Evolutionary conservation across 371 early-diverging fungal genomes (phyloP).

Genomic region (Mucor indicus): DNA sequence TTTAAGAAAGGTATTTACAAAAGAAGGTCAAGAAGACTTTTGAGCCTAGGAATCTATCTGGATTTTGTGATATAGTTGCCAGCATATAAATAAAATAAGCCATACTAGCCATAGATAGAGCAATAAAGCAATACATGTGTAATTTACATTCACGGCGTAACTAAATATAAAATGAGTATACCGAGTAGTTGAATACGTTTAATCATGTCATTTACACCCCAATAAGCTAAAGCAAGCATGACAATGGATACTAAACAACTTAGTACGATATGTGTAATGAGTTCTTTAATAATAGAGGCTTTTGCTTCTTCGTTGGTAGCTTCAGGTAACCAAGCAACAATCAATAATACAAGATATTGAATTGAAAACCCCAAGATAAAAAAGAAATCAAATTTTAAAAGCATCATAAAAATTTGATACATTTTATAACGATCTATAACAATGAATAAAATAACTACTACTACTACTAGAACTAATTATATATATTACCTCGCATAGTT

Average conservation of each 20-base stretch:
- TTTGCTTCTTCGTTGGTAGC: constrained; percentile 49
- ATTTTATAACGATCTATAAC: constrained; percentile 70
- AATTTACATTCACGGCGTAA: constrained; percentile 49
- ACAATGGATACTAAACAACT: constrained; percentile 70
- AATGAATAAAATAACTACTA: not conserved
- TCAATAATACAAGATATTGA: constrained; percentile 79
- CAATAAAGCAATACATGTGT: constrained; percentile 59
- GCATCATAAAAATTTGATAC: constrained; percentile 85
- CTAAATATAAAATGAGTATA: constrained; percentile 8
- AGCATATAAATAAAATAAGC: constrained; percentile 77
- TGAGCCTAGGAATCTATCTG: constrained; percentile 52
- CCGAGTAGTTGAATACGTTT: too few relatives aligned
- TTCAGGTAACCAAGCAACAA: constrained; percentile 52
- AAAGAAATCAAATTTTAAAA: constrained; percentile 87
- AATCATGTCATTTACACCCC: constrained; percentile 65
- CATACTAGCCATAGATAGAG: constrained; percentile 53
- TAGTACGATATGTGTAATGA: constrained; percentile 66
- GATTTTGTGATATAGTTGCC: constrained; percentile 59
- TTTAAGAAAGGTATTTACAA: constrained; percentile 14
- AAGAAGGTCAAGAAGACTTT: constrained; percentile 74
- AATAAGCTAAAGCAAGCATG: constrained; percentile 72
- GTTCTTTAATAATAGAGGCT: constrained; percentile 35
- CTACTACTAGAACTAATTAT: too few relatives aligned
- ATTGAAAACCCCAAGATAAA: constrained; percentile 84
- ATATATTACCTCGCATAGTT: constrained; percentile 67